These are phyloP conservation scores for Ceratocystis cubensis DNA, from an alignment of 2,329 filamentous ascomycete species.

Conservation along the genomic window DNA sequence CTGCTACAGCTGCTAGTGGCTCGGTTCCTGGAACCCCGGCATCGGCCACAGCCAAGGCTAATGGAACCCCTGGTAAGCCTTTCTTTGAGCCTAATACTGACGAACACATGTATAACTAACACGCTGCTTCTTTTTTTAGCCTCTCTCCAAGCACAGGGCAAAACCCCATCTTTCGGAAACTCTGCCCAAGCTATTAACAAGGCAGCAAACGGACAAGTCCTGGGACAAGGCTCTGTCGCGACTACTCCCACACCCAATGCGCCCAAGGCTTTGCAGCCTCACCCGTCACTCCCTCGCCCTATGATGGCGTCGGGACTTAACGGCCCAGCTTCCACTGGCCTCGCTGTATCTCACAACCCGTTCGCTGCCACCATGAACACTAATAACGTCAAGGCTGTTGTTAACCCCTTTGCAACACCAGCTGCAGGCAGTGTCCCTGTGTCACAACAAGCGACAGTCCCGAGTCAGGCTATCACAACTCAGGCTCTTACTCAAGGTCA, in stretches of 20 bases:
- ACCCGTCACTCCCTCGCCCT: slow-evolving; percentile 11
- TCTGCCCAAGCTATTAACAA: neutral
- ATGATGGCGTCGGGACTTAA: neutral
- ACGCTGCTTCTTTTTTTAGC: slow-evolving; percentile 14
- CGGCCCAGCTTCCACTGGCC: neutral
- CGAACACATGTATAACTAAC: neutral
- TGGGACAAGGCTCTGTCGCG: slow-evolving; percentile 23
- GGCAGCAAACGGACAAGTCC: slow-evolving; percentile 21
- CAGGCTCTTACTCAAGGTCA: neutral
- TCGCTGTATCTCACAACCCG: neutral
- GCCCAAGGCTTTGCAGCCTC: slow-evolving; percentile 13
- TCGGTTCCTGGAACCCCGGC: slow-evolving; percentile 9
- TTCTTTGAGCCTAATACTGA: neutral
- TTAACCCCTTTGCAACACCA: slow-evolving; percentile 13
- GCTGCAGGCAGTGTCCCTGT: neutral
- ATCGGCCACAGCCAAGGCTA: slow-evolving; percentile 12
- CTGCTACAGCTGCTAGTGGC: neutral
- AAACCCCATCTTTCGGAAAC: neutral
- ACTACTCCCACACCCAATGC: neutral
- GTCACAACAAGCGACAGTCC: neutral
- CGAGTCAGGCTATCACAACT: neutral
- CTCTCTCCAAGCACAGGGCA: slow-evolving; percentile 23
- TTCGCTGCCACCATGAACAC: slow-evolving; percentile 11
- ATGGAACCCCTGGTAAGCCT: slow-evolving; percentile 12
- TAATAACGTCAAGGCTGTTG: neutral